phyloP scores from a whole-genome alignment of 2,329 filamentous ascomycete genomes.

The Claviceps sp. region DNA sequence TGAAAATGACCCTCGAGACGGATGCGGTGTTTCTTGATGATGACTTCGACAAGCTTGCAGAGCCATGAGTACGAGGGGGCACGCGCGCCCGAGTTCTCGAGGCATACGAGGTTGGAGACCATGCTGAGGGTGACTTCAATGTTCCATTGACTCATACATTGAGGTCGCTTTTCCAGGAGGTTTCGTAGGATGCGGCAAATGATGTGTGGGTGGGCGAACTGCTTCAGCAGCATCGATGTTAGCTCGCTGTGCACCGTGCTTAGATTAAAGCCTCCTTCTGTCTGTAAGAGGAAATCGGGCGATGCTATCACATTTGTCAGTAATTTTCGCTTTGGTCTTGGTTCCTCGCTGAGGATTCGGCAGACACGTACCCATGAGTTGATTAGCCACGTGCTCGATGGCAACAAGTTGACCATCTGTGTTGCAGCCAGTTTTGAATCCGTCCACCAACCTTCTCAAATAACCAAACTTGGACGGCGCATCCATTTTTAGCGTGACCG shows the following conservation, averaged over 20 bases:
- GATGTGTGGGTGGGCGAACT: slow-evolving; percentile 21
- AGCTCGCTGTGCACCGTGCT: slow-evolving; percentile 29
- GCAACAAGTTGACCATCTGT: slow-evolving; percentile 29
- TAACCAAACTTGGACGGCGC: slow-evolving; percentile 22
- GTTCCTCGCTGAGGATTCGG: too few relatives aligned
- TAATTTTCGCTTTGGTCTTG: slow-evolving; percentile 5
- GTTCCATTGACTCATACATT: slow-evolving; percentile 43
- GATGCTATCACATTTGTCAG: slow-evolving; percentile 12
- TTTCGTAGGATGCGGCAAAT: slow-evolving; percentile 28
- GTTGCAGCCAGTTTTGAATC: slow-evolving; percentile 16
- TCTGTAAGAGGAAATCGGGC: slow-evolving; percentile 15
- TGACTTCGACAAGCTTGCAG: slow-evolving; percentile 39
- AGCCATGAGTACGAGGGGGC: slow-evolving; percentile 28
- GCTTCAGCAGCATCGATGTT: slow-evolving; percentile 19
- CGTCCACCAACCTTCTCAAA: slow-evolving; percentile 23
- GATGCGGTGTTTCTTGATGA: slow-evolving; percentile 46
- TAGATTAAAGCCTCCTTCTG: slow-evolving; percentile 21
- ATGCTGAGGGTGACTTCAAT: slow-evolving; percentile 38
- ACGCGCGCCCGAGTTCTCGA: slow-evolving; percentile 13
- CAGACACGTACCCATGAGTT: slow-evolving; percentile 23
- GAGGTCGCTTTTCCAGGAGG: slow-evolving; percentile 36
- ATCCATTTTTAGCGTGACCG: slow-evolving; percentile 20
- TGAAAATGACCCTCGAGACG: slow-evolving; percentile 51
- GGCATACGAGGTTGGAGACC: slow-evolving; percentile 23
- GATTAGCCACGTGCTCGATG: slow-evolving; percentile 27